Evolutionary conservation across 2,329 filamentous ascomycete genomes (phyloP), one percentile per base, ranked within the genome.

Genomic region (Zymoseptoria passerinii): DNA sequence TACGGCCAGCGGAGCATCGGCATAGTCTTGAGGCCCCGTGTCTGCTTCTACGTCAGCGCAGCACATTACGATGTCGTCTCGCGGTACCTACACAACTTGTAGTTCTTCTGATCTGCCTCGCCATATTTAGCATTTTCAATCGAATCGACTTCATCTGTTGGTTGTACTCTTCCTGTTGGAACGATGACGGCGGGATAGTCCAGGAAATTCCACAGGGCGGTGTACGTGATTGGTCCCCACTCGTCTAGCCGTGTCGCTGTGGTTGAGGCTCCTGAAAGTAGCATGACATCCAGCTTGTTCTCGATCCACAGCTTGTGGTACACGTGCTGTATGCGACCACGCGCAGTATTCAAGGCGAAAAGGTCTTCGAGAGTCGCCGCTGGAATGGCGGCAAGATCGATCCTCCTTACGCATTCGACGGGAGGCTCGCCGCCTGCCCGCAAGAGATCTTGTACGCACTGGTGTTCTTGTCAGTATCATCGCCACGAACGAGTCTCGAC

Each of bases 191-290:
- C 56, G 8, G 57, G 55, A 19, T 58, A 63, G 35, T 54, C 51
- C n/a, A 53, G 18, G 50, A 62, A 44, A 28, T 83, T 85, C 67
- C 75, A 75, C 28, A 83, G 60, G 18, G 76, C 66, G 0, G 81
- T 83, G 55, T 80, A 81, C 0, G 73, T 67, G 1, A 76, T 71
- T 0, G 73, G 28, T 0, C 78, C 75, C 66, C 78, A 83, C 0
- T 71, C 75, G 65, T 84, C 81, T 65, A 83, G 79, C 18, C 70
- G 71, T 0, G 79, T 76, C 0, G 82, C 80, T 0, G 80, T 81
- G 10, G 71, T 75, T 62, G 80, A 77, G 5, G 80, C 76, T 3
- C 75, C 74, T 3, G 78, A 75, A 55, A 74, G 75, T n/a, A 84
- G 54, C 0, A 83, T 67, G 0, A 76, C 77, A 67, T 84, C 81